Evolutionary conservation across 306 rosid genomes (phyloP).

Genomic region (Coriaria nepalensis): DNA sequence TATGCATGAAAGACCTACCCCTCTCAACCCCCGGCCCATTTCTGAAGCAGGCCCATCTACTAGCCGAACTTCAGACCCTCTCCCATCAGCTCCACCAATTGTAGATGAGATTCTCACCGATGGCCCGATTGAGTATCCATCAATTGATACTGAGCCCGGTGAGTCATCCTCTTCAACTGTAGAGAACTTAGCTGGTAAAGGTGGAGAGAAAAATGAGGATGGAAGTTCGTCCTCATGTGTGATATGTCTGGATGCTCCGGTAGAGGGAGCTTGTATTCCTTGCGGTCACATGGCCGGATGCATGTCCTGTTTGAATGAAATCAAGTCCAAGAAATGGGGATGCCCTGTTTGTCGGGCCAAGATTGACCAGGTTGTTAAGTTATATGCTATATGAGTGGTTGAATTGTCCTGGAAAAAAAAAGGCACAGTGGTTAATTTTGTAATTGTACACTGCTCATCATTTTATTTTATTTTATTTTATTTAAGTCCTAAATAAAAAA

Average conservation of each 20-base stretch:
- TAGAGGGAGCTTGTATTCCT: slow-evolving; percentile 97
- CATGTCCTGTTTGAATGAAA: slow-evolving; percentile 86
- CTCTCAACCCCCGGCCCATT: slow-evolving; percentile 27
- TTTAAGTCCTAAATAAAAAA: no score
- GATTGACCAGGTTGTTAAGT: slow-evolving; percentile 66
- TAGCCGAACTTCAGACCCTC: slow-evolving; percentile 14
- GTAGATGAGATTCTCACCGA: slow-evolving; percentile 28
- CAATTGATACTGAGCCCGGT: slow-evolving; percentile 52
- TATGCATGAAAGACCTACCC: slow-evolving; percentile 36
- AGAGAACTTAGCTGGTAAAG: slow-evolving; percentile 20
- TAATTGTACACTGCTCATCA: slow-evolving; percentile 1
- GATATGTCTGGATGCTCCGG: slow-evolving; percentile 89
- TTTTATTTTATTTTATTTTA: no score
- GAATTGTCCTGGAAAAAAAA: slow-evolving; percentile 2
- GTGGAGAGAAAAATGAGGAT: slow-evolving; percentile 26
- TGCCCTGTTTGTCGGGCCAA: slow-evolving; percentile 94
- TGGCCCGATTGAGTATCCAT: slow-evolving; percentile 61
- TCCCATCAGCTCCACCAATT: slow-evolving; percentile 63
- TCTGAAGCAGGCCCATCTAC: slow-evolving; percentile 50
- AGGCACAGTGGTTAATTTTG: not conserved
- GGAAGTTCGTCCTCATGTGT: slow-evolving; percentile 42
- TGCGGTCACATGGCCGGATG: slow-evolving; percentile 99
- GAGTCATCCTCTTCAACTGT: slow-evolving; percentile 29
- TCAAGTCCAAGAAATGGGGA: slow-evolving; percentile 84
- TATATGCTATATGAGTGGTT: slow-evolving; percentile 54